Conservation (phyloP, 768 basidiomycete genomes). For the Nevesoporus exiguus region DNA sequence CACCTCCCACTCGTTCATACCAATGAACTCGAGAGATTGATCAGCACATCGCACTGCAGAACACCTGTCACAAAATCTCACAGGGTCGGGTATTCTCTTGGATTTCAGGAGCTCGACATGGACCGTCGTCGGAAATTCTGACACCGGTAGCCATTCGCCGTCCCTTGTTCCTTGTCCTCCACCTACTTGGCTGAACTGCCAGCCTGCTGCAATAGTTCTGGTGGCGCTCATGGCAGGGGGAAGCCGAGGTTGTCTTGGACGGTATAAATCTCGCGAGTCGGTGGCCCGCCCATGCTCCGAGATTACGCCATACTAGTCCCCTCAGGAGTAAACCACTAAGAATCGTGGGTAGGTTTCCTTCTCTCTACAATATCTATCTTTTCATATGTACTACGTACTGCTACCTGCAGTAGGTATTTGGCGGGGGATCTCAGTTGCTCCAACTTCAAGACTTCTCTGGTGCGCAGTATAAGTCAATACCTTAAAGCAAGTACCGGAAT, state of each 20-base stretch:
- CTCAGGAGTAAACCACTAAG: too few species aligned
- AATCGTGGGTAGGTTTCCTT: too few species aligned
- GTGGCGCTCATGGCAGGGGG: slow-evolving; percentile 16
- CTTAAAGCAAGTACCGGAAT: slow-evolving; percentile 47
- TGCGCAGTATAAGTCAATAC: too few species aligned
- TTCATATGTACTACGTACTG: too few species aligned
- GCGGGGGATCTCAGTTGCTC: too few species aligned
- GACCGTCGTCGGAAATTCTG: slow-evolving; percentile 77
- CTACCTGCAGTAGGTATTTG: too few species aligned
- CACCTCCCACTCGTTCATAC: slow-evolving; percentile 83
- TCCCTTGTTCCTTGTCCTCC: slow-evolving; percentile 56
- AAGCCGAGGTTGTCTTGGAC: neutral
- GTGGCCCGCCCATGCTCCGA: too few species aligned
- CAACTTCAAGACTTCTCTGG: too few species aligned
- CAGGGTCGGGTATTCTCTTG: slow-evolving; percentile 79
- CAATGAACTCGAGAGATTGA: slow-evolving; percentile 52
- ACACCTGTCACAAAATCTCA: slow-evolving; percentile 35
- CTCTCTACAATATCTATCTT: too few species aligned
- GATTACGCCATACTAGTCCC: too few species aligned
- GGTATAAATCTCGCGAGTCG: slow-evolving; percentile 8
- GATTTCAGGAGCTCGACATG: slow-evolving; percentile 80
- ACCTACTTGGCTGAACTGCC: slow-evolving; percentile 67
- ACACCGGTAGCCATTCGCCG: slow-evolving; percentile 63
- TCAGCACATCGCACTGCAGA: slow-evolving; percentile 6
- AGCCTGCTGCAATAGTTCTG: slow-evolving; percentile 41